Conservation (phyloP, 805 yeast genomes). For the Nakazawaea siamensis region DNA sequence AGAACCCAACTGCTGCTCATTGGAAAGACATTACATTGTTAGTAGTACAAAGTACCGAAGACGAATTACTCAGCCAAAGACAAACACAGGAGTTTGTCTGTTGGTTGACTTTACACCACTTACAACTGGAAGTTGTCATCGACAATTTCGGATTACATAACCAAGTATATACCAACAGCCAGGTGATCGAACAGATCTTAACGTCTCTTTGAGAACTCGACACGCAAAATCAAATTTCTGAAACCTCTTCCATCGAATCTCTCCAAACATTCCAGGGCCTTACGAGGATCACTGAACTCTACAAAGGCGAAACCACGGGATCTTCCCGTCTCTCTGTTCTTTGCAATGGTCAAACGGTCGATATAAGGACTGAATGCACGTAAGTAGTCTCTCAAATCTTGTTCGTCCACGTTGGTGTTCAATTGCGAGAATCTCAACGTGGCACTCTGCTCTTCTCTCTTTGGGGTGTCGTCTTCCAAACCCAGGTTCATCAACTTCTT, state of each 20-base stretch:
- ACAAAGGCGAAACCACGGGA: conserved; percentile 96
- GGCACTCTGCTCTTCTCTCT: conserved; percentile 69
- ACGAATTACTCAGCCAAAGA: conserved; percentile 50
- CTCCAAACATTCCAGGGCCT: conserved; percentile 74
- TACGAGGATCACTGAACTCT: conserved; percentile 56
- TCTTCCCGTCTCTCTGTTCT: conserved; percentile 88
- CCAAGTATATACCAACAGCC: conserved; percentile 43
- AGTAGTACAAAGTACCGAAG: conserved; percentile 54
- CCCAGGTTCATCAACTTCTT: conserved; percentile 26
- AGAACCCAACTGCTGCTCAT: too few species aligned
- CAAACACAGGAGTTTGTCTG: conserved; percentile 37
- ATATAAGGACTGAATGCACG: conserved; percentile 56
- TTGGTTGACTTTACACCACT: conserved; percentile 21
- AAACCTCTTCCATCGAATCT: conserved; percentile 83
- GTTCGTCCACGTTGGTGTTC: conserved; percentile 79
- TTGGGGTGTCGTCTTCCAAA: conserved; percentile 23
- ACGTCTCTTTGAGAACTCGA: conserved; percentile 50
- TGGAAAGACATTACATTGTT: too few species aligned
- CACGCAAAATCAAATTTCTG: conserved; percentile 73
- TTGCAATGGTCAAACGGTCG: conserved; percentile 74
- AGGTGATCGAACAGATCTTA: conserved; percentile 22
- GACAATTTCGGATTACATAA: conserved; percentile 53
- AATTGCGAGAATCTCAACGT: conserved; percentile 89
- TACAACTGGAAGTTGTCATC: conserved; percentile 19
- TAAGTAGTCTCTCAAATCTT: conserved; percentile 68